Evolutionary conservation across 306 rosid species (phyloP).

Genomic region (Dalbergia cultrata): DNA sequence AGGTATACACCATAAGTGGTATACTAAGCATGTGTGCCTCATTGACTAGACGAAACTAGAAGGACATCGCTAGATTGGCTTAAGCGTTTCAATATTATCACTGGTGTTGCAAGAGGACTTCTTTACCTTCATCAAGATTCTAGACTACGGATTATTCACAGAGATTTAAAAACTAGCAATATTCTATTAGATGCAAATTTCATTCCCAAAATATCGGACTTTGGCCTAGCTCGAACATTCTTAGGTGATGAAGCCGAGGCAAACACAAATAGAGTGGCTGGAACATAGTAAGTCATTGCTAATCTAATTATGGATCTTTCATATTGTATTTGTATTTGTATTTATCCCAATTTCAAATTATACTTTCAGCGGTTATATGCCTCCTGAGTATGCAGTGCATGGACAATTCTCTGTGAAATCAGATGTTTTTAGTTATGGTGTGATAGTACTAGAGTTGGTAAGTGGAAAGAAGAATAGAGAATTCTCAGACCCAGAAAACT

Average conservation of each 20-base stretch:
- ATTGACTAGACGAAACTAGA: neutral
- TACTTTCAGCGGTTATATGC: slow-evolving; percentile 53
- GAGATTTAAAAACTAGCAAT: neutral
- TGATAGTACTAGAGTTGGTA: neutral
- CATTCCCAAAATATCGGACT: neutral
- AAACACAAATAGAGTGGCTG: neutral
- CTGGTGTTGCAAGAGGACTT: neutral
- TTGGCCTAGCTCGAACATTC: neutral
- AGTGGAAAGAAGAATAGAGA: neutral
- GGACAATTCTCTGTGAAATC: neutral
- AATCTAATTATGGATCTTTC: neutral
- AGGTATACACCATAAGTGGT: neutral
- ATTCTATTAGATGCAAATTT: neutral
- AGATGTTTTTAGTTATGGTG: neutral
- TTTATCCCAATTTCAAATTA: neutral
- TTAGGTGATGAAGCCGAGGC: neutral
- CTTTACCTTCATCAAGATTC: slow-evolving; percentile 1
- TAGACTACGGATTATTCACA: neutral
- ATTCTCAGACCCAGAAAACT: neutral
- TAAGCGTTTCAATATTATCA: neutral
- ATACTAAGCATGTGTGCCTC: neutral
- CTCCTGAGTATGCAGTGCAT: slow-evolving; percentile 40
- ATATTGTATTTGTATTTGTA: neutral
- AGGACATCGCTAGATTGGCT: neutral
- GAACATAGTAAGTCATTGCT: neutral